A percentile compares a stretch with the other conserved stretches of the same genome.
phyloP scores from a whole-genome alignment of 169 alveolate genomes.

The Amoebophrya sp. region DNA sequence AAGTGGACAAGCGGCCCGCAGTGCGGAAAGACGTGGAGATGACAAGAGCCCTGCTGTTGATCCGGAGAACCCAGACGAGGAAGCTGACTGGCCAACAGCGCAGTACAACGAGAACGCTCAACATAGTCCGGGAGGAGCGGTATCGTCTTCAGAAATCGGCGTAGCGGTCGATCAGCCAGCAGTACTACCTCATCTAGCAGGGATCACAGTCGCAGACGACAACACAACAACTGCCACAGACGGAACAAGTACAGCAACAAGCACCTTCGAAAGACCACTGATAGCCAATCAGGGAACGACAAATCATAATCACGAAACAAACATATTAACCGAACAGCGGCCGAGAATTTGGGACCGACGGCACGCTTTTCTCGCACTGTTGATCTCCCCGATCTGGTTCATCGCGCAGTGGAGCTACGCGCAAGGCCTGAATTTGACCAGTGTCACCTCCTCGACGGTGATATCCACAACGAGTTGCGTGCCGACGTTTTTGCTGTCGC shows the following conservation, averaged over 20 bases:
- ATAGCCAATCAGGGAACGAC: not conserved
- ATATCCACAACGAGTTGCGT: slow-evolving; percentile 9
- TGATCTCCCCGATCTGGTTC: not conserved
- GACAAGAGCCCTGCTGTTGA: too few species aligned
- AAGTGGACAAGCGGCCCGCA: not conserved
- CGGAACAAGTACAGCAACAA: not conserved
- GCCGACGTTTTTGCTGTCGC: not conserved
- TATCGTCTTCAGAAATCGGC: too few species aligned
- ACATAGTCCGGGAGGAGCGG: too few species aligned
- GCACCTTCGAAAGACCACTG: not conserved
- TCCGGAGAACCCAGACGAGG: not conserved
- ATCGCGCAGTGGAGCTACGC: not conserved
- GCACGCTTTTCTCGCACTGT: not conserved
- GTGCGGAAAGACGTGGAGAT: too few species aligned
- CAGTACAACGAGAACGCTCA: too few species aligned
- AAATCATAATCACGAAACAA: not conserved
- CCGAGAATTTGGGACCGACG: not conserved
- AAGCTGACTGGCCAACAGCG: not conserved
- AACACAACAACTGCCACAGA: not conserved
- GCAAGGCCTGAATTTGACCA: not conserved
- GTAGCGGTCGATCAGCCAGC: not conserved
- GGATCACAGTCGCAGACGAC: not conserved
- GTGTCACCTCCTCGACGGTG: not conserved
- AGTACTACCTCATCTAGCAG: not conserved
- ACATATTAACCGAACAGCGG: not conserved